These are phyloP conservation scores for Periconia macrospinosa DNA, from an alignment of 2,329 filamentous ascomycete species.

Conservation along the genomic window DNA sequence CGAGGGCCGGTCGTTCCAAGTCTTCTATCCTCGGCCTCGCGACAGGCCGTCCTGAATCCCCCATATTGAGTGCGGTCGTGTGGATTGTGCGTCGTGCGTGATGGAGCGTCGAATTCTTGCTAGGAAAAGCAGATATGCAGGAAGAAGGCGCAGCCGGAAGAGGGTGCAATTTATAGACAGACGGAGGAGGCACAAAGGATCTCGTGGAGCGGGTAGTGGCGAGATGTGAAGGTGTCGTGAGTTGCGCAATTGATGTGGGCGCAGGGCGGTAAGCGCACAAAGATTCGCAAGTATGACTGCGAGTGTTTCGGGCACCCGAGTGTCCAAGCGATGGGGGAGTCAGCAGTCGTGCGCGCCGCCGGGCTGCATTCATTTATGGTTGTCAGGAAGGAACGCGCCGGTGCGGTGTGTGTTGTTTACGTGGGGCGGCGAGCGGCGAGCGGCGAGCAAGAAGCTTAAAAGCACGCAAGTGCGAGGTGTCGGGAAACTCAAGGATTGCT, in stretches of 20 bases:
- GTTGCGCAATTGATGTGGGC: not conserved
- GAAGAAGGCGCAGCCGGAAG: conserved; percentile 14
- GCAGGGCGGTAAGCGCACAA: not conserved
- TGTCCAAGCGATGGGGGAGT: not conserved
- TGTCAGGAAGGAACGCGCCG: not conserved
- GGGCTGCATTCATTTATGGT: not conserved
- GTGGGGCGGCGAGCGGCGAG: not conserved
- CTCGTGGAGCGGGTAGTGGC: conserved; percentile 17
- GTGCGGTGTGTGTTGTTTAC: not conserved
- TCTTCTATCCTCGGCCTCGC: conserved; percentile 55
- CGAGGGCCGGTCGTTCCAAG: conserved; percentile 80
- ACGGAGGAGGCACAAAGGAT: not conserved
- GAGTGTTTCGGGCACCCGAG: too few species aligned
- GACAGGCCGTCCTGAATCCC: conserved; percentile 26
- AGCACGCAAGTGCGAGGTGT: not conserved
- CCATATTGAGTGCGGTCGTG: conserved; percentile 23
- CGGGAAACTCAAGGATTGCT: too few species aligned
- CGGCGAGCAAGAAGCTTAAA: not conserved
- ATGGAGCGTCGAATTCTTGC: not conserved
- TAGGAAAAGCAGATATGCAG: conserved; percentile 3
- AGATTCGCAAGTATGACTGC: too few species aligned
- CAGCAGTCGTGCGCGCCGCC: not conserved
- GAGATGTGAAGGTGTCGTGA: conserved; percentile 15
- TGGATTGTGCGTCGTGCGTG: conserved; percentile 9
- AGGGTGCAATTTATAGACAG: conserved; percentile 18